Conservation (phyloP, 129 eudicot species). For the Pseudognaphalium luteoalbum region DNA sequence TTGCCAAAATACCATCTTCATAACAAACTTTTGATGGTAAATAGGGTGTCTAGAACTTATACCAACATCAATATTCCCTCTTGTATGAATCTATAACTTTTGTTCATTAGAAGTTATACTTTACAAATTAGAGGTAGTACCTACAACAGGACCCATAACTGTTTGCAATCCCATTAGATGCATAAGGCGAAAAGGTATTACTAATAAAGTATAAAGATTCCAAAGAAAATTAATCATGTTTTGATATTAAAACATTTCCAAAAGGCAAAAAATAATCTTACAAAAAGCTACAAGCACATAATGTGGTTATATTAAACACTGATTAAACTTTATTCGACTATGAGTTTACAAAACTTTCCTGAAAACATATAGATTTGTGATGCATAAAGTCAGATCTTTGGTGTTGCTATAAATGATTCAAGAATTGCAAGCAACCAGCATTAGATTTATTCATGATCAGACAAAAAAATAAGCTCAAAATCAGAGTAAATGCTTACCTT, state of each 20-base stretch:
- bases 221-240: constrained; percentile 19
- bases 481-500: constrained; percentile 29
- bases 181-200: constrained; percentile 23
- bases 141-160: constrained; percentile 22
- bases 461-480: constrained; percentile 18
- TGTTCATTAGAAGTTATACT: not conserved
- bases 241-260: constrained; percentile 16
- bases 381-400: constrained; percentile 25
- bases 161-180: constrained; percentile 8
- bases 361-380: constrained; percentile 20
- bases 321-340: not conserved
- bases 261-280: constrained; percentile 16
- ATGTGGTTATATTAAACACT: constrained; percentile 31
- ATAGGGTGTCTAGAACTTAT: constrained; percentile 8
- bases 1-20: not conserved
- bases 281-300: constrained; percentile 21
- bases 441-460: constrained; percentile 22
- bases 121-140: constrained; percentile 14
- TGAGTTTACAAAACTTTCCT: not conserved
- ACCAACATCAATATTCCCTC: constrained; percentile 16
- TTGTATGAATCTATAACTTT: constrained; percentile 2
- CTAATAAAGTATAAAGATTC: constrained; percentile 30
- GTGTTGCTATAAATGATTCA: constrained; percentile 2
- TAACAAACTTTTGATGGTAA: not conserved
- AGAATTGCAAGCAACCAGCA: constrained; percentile 14